These are phyloP conservation scores for Amaranthus tricolor DNA, from an alignment of 179 eudicot genomes.

Conservation along the genomic window DNA sequence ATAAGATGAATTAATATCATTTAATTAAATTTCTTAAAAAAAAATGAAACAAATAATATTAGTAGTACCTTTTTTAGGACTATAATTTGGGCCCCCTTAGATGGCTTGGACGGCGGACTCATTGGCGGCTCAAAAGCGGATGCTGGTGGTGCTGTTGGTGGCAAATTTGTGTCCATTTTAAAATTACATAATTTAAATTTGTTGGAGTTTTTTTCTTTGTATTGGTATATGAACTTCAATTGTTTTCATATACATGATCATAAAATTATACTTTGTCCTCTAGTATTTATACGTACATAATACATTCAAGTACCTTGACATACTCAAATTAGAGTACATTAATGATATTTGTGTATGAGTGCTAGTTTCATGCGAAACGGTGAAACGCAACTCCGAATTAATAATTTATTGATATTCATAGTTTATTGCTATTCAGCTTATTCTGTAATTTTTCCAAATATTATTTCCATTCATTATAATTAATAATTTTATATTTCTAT, in stretches of 20 bases:
- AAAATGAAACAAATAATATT: background rate
- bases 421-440: too few species aligned
- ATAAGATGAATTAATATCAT: too few species aligned
- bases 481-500: too few species aligned
- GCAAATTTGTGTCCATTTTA: constrained; percentile 13
- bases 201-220: background rate
- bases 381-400: too few species aligned
- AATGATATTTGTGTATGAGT: background rate
- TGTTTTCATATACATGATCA: background rate
- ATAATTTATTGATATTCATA: too few species aligned
- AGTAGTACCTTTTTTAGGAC: constrained; percentile 30
- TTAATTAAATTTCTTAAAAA: too few species aligned
- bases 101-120: background rate
- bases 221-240: background rate
- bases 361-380: too few species aligned
- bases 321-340: constrained; percentile 1
- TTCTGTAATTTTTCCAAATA: too few species aligned
- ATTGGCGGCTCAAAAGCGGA: constrained; percentile 2
- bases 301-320: background rate
- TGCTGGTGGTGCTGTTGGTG: background rate
- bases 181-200: background rate
- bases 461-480: too few species aligned
- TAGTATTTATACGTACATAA: background rate
- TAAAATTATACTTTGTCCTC: too few species aligned
- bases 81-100: background rate